These are phyloP conservation scores for Ogataea allantospora DNA, from an alignment of 805 yeast genomes.

Conservation along the genomic window DNA sequence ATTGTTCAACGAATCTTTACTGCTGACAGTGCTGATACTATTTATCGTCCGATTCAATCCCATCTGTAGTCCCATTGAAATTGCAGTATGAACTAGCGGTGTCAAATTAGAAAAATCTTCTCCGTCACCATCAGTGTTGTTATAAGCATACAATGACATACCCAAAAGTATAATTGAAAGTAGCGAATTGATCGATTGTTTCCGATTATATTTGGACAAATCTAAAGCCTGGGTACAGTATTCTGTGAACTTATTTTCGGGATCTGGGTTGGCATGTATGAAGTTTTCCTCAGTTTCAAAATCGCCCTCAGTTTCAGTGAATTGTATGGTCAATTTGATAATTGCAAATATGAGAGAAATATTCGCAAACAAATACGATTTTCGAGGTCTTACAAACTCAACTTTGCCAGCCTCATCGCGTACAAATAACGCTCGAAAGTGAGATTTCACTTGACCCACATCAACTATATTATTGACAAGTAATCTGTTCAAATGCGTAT, in stretches of 20 bases:
- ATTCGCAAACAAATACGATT: constrained; percentile 12
- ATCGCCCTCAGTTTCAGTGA: constrained; percentile 3
- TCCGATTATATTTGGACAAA: constrained; percentile 14
- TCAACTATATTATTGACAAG: constrained; percentile 16
- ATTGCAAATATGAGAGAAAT: constrained; percentile 20
- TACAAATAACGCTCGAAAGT: constrained; percentile 14
- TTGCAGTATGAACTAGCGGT: constrained; percentile 8
- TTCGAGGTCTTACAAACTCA: constrained; percentile 10
- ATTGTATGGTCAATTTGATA: constrained; percentile 10
- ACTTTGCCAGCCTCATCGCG: constrained; percentile 7
- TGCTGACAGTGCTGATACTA: constrained; percentile 4
- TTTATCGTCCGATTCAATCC: constrained; percentile 24
- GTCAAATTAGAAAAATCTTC: constrained; percentile 19
- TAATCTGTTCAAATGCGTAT: constrained; percentile 13
- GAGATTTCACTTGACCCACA: constrained; percentile 5
- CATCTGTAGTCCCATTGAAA: constrained; percentile 19
- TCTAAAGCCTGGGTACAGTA: constrained; percentile 9
- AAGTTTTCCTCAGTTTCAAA: not conserved
- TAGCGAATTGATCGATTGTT: constrained; percentile 18
- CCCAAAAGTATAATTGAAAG: constrained; percentile 14
- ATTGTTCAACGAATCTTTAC: constrained; percentile 1
- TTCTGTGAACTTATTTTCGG: not conserved
- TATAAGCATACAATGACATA: constrained; percentile 6
- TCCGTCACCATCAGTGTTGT: constrained; percentile 16
- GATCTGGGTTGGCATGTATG: constrained; percentile 6